These are phyloP conservation scores for Rhodomyrtus tomentosa DNA, from an alignment of 345 rosid genomes.

Conservation along the genomic window DNA sequence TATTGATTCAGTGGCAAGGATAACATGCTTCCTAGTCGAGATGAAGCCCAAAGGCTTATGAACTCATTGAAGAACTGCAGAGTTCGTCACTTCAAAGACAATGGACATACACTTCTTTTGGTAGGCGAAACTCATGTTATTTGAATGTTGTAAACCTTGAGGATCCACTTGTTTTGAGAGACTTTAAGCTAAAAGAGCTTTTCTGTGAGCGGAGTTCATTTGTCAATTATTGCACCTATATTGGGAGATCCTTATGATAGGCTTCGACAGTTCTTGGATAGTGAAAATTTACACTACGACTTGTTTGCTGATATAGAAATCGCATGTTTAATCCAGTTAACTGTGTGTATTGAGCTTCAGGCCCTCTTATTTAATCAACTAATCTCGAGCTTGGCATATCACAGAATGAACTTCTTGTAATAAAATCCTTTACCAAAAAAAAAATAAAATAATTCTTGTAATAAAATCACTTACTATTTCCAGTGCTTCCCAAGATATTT, in stretches of 20 bases:
- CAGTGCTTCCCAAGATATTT: neutral
- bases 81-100: slow-evolving; percentile 60
- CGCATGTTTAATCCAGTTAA: neutral
- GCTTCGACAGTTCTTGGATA: neutral
- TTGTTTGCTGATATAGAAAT: neutral
- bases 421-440: neutral
- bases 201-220: neutral
- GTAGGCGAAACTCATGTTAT: slow-evolving; percentile 17
- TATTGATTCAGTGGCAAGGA: slow-evolving; percentile 56
- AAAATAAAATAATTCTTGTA: too few species aligned
- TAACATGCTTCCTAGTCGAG: slow-evolving; percentile 60
- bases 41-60: slow-evolving; percentile 56
- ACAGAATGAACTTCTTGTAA: neutral
- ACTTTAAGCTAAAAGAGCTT: neutral
- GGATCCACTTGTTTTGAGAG: neutral
- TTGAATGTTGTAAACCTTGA: neutral
- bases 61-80: slow-evolving; percentile 42
- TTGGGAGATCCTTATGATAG: neutral
- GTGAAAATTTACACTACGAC: neutral
- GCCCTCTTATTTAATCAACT: neutral
- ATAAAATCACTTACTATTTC: neutral
- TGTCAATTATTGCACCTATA: neutral
- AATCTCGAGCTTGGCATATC: neutral
- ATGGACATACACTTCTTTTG: slow-evolving; percentile 68
- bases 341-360: neutral